Conservation (phyloP, 2,329 filamentous ascomycete species). For the Calonectria pseudoreteaudii region DNA sequence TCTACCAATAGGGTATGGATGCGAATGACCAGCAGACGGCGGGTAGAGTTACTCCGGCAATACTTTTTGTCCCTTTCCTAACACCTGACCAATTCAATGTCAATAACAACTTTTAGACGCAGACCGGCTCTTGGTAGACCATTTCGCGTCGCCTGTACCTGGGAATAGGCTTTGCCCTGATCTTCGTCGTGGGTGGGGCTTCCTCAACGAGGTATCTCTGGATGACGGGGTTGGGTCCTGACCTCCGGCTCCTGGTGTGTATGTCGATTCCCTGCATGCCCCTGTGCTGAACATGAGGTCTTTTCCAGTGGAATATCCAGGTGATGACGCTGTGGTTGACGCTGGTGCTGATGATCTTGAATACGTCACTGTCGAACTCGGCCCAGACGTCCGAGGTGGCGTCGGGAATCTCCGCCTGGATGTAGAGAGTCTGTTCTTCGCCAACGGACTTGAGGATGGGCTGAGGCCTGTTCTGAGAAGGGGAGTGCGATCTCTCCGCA, state of each 20-base stretch:
- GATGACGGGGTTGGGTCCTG: background rate
- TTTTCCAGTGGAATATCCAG: background rate
- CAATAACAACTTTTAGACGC: background rate
- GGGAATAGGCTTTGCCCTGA: background rate
- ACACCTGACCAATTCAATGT: background rate
- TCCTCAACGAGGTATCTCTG: background rate
- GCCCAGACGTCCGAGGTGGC: background rate
- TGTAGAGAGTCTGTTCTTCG: background rate
- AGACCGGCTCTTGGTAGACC: background rate
- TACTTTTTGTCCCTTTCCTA: background rate
- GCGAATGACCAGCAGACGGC: background rate
- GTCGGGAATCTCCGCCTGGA: background rate
- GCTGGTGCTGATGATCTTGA: background rate
- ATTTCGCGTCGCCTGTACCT: background rate
- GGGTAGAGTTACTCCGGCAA: too few relatives aligned
- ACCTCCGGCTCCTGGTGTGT: background rate
- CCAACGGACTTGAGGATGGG: background rate
- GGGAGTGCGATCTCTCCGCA: background rate
- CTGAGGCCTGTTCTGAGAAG: background rate
- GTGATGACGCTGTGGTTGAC: background rate
- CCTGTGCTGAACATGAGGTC: background rate
- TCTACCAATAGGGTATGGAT: slow-evolving; percentile 2
- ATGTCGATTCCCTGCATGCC: background rate
- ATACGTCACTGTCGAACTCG: background rate
- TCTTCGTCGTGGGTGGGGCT: too few relatives aligned